Conservation (phyloP, 495 filamentous ascomycete genomes). For the Chaetomium tenue region DNA sequence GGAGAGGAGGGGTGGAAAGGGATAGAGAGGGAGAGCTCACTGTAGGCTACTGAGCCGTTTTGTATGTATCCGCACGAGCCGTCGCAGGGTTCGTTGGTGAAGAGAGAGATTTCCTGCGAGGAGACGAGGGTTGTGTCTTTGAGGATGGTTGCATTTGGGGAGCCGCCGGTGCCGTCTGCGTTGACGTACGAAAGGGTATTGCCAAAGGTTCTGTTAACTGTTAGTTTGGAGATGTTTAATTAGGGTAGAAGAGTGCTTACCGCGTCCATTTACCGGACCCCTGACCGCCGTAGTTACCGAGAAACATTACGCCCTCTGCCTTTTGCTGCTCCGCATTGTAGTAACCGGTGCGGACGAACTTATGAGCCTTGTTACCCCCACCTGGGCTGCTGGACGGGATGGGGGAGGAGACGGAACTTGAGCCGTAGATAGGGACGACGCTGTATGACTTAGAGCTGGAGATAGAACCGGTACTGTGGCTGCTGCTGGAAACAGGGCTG, state of each 20-base stretch:
- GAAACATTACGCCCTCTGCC: conserved; percentile 60
- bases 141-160: conserved; percentile 51
- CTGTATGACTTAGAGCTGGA: not conserved
- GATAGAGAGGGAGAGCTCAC: conserved; percentile 41
- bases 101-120: conserved; percentile 59
- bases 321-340: conserved; percentile 52
- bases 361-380: not conserved
- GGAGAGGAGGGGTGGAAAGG: not conserved
- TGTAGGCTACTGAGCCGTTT: conserved; percentile 58
- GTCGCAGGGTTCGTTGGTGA: conserved; percentile 58
- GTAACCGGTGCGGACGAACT: conserved; percentile 50
- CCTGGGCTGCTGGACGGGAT: not conserved
- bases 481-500: not conserved
- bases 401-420: not conserved
- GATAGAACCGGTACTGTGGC: not conserved
- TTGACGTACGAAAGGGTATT: conserved; percentile 61
- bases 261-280: conserved; percentile 58
- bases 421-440: not conserved
- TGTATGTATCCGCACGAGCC: conserved; percentile 57
- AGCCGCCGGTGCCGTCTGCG: conserved; percentile 49
- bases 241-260: conserved; percentile 40
- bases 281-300: conserved; percentile 61
- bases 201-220: conserved; percentile 52
- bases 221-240: conserved; percentile 46
- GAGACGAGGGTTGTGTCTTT: conserved; percentile 52